A percentile compares a stretch with the other conserved stretches of the same genome.
phyloP scores from a whole-genome alignment of 169 alveolate species.

The Besnoitia besnoiti region DNA sequence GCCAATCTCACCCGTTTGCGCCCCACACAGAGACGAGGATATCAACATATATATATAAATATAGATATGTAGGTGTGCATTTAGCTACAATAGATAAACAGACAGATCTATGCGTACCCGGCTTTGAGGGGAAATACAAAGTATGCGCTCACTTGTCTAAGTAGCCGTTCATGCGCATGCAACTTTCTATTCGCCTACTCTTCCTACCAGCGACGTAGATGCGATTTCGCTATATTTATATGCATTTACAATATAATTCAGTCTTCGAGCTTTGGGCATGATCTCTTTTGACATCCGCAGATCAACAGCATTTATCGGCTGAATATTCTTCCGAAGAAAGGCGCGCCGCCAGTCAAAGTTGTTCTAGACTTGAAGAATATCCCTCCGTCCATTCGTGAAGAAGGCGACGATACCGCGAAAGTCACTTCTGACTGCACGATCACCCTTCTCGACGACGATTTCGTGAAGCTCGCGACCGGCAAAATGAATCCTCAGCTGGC shows the following conservation, averaged over 20 bases:
- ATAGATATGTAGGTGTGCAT: not conserved
- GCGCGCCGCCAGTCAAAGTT: slow-evolving; percentile 78
- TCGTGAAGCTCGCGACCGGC: slow-evolving; percentile 82
- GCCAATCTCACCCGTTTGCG: not conserved
- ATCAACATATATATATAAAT: not conserved
- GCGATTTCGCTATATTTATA: too few species aligned
- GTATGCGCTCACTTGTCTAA: too few species aligned
- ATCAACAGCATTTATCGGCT: slow-evolving; percentile 82
- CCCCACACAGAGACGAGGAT: too few species aligned
- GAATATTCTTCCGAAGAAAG: slow-evolving; percentile 78
- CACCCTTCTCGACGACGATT: slow-evolving; percentile 83
- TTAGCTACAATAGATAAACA: not conserved
- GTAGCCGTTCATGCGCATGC: too few species aligned
- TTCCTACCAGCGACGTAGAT: too few species aligned
- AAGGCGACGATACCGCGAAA: slow-evolving; percentile 75
- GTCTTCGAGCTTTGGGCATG: too few species aligned
- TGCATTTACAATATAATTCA: too few species aligned
- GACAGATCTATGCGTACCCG: not conserved
- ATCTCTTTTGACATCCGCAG: slow-evolving; percentile 68
- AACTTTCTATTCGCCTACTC: too few species aligned
- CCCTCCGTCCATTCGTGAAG: slow-evolving; percentile 64
- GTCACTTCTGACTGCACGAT: slow-evolving; percentile 66
- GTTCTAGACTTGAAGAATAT: slow-evolving; percentile 84
- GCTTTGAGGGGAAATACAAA: too few species aligned
- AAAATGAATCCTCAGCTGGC: slow-evolving; percentile 89